These are phyloP conservation scores for Candida frijolesensis DNA, from an alignment of 1,139 yeast species.

Conservation along the genomic window DNA sequence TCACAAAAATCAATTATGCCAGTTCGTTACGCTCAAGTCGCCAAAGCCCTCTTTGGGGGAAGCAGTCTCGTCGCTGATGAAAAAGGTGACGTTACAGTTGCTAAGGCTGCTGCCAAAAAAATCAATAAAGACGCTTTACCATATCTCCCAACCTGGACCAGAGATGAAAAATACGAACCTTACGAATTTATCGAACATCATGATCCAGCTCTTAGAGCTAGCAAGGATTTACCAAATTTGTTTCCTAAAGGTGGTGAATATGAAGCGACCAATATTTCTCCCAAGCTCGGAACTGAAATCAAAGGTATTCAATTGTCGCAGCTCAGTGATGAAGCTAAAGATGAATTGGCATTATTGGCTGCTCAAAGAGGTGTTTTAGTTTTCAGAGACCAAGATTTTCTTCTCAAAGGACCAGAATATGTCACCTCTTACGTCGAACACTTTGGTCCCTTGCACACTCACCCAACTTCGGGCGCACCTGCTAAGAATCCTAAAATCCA, in stretches of 20 bases:
- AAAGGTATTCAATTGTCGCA: slow-evolving; percentile 59
- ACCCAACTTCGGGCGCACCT: slow-evolving; percentile 76
- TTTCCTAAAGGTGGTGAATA: slow-evolving; percentile 39
- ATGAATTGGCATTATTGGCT: slow-evolving; percentile 65
- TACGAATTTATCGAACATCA: slow-evolving; percentile 49
- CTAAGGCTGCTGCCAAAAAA: slow-evolving; percentile 16
- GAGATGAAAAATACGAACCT: slow-evolving; percentile 43
- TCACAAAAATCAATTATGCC: slow-evolving; percentile 14
- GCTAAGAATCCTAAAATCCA: slow-evolving; percentile 55
- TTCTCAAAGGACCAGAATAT: slow-evolving; percentile 55
- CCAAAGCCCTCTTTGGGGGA: slow-evolving; percentile 14
- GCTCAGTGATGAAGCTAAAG: slow-evolving; percentile 53
- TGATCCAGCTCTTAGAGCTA: slow-evolving; percentile 62
- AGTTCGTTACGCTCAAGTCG: slow-evolving; percentile 13
- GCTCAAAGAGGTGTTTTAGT: slow-evolving; percentile 71
- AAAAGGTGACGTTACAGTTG: slow-evolving; percentile 27
- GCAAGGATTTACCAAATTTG: slow-evolving; percentile 53
- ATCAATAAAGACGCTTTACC: slow-evolving; percentile 30
- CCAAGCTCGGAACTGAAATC: slow-evolving; percentile 68
- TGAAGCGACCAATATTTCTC: slow-evolving; percentile 48
- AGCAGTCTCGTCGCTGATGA: slow-evolving; percentile 18
- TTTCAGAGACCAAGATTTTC: slow-evolving; percentile 67
- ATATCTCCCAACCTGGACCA: slow-evolving; percentile 56
- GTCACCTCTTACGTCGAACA: slow-evolving; percentile 58
- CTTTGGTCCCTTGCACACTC: slow-evolving; percentile 71